phyloP scores from a whole-genome alignment of 2,329 filamentous ascomycete genomes.

The Colletotrichum viniferum region DNA sequence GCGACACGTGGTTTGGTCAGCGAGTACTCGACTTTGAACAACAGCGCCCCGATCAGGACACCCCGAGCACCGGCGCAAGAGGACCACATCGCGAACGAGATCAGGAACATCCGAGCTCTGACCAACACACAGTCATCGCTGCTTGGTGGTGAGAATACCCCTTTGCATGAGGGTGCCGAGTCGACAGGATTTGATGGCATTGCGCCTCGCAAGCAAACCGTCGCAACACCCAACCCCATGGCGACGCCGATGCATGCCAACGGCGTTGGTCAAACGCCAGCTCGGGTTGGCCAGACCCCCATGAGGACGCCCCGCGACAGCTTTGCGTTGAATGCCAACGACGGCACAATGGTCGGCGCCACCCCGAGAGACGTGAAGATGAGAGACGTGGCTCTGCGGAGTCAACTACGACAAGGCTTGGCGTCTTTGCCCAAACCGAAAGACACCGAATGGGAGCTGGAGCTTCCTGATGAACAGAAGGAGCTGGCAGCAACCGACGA shows the following conservation, averaged over 20 bases:
- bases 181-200: conserved; percentile 91
- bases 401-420: conserved; percentile 74
- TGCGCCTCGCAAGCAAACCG: conserved; percentile 77
- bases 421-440: conserved; percentile 89
- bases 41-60: conserved; percentile 86
- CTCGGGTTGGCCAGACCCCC: conserved; percentile 78
- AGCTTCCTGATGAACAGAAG: conserved; percentile 81
- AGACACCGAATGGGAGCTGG: conserved; percentile 92
- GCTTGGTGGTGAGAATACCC: conserved; percentile 91
- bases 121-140: conserved; percentile 94
- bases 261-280: conserved; percentile 71
- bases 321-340: conserved; percentile 79
- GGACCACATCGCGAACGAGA: conserved; percentile 95
- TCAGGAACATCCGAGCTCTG: conserved; percentile 88
- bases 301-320: conserved; percentile 87
- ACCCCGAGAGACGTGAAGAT: conserved; percentile 79
- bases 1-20: conserved; percentile 85
- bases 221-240: conserved; percentile 94
- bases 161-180: conserved; percentile 77
- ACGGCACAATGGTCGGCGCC: conserved; percentile 69
- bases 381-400: conserved; percentile 70
- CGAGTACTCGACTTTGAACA: conserved; percentile 83
- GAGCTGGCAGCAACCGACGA: conserved; percentile 55
- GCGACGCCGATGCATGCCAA: conserved; percentile 79
- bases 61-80: conserved; percentile 91